phyloP scores from a whole-genome alignment of 805 yeast species.

The Schwanniomyces occidentalis region DNA sequence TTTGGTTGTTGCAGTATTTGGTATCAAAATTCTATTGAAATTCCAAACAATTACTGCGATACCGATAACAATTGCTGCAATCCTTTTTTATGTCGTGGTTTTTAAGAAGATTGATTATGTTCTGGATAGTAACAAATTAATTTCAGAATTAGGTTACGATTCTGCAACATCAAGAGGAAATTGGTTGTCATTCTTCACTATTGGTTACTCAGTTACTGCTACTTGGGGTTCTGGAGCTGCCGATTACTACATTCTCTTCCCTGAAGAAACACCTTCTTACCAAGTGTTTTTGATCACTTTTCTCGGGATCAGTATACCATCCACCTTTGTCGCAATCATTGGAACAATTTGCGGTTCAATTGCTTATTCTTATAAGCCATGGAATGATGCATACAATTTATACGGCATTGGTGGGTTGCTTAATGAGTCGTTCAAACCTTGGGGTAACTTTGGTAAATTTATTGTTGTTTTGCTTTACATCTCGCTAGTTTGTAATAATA shows the following conservation, averaged over 20 bases:
- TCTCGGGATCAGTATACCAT: slow-evolving; percentile 28
- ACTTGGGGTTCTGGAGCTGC: slow-evolving; percentile 39
- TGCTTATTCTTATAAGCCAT: slow-evolving; percentile 32
- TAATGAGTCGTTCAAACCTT: slow-evolving; percentile 30
- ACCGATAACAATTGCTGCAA: slow-evolving; percentile 29
- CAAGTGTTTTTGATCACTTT: slow-evolving; percentile 30
- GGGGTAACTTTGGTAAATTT: slow-evolving; percentile 39
- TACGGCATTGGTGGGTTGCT: slow-evolving; percentile 36
- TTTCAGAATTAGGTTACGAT: slow-evolving; percentile 16
- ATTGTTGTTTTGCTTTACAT: slow-evolving; percentile 30
- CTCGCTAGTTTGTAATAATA: slow-evolving; percentile 35
- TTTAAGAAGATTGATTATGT: slow-evolving; percentile 22
- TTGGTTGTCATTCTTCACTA: slow-evolving; percentile 35
- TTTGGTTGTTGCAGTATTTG: slow-evolving; percentile 31
- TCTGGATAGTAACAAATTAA: slow-evolving; percentile 16
- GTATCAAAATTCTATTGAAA: slow-evolving; percentile 28
- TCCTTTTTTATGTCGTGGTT: slow-evolving; percentile 33
- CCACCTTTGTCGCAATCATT: slow-evolving; percentile 33
- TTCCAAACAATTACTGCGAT: slow-evolving; percentile 30
- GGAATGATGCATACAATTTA: slow-evolving; percentile 28
- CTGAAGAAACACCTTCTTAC: slow-evolving; percentile 25
- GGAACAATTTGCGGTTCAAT: slow-evolving; percentile 32
- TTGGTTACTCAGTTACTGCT: slow-evolving; percentile 37
- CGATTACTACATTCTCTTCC: slow-evolving; percentile 34
- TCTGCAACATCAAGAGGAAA: slow-evolving; percentile 26